phyloP scores from a whole-genome alignment of 805 yeast species.

The Barnettozyma wickerhamii region DNA sequence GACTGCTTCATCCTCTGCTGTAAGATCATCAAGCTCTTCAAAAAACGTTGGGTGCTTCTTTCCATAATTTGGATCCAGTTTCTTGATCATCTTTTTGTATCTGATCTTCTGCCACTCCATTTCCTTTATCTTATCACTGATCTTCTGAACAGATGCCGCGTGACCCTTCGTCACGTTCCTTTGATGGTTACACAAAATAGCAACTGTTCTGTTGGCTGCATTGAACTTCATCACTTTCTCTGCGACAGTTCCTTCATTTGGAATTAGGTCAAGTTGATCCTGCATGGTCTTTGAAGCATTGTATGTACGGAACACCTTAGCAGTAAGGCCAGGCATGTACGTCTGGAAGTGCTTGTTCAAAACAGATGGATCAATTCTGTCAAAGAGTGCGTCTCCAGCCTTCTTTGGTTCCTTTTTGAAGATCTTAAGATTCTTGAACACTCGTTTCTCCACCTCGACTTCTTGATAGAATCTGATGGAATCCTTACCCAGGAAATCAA shows the following conservation, averaged over 20 bases:
- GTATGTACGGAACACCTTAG: constrained; percentile 95
- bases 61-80: constrained; percentile 49
- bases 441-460: constrained; percentile 89
- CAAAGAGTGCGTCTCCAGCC: constrained; percentile 91
- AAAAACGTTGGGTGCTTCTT: constrained; percentile 56
- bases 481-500: constrained; percentile 95
- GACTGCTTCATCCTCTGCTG: constrained; percentile 55
- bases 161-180: constrained; percentile 86
- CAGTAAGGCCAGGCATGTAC: constrained; percentile 91
- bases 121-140: constrained; percentile 72
- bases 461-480: constrained; percentile 89
- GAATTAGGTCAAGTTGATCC: constrained; percentile 80
- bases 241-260: constrained; percentile 81
- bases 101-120: constrained; percentile 81
- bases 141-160: constrained; percentile 74
- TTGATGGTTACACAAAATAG: constrained; percentile 95
- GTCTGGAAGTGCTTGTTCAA: constrained; percentile 83
- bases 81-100: constrained; percentile 63
- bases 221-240: constrained; percentile 86
- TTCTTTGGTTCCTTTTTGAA: constrained; percentile 87
- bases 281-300: constrained; percentile 97
- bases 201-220: constrained; percentile 95
- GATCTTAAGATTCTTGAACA: constrained; percentile 79
- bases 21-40: constrained; percentile 61
- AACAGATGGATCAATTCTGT: constrained; percentile 77